Conservation (phyloP, 2,329 filamentous ascomycete species). For the Alternaria gansuensis region DNA sequence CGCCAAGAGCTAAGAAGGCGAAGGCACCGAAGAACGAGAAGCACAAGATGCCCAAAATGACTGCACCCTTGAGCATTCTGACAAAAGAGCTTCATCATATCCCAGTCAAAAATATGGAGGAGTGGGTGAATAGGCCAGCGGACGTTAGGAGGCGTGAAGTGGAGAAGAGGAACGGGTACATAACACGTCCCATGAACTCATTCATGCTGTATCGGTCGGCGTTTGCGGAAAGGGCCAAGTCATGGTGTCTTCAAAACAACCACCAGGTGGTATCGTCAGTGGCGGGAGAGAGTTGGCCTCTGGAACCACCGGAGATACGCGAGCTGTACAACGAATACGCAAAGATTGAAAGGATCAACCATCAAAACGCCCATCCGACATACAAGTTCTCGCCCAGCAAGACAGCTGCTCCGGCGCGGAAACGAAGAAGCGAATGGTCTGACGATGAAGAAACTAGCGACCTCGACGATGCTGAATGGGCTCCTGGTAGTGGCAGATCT, state of each 20-base stretch:
- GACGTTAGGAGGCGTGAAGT: constrained; percentile 74
- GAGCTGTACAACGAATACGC: constrained; percentile 82
- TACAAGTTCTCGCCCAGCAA: constrained; percentile 96
- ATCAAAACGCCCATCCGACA: constrained; percentile 82
- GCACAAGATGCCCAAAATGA: constrained; percentile 64
- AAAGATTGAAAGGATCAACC: constrained; percentile 81
- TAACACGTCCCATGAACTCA: constrained; percentile 94
- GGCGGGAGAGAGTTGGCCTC: constrained; percentile 85
- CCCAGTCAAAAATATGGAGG: constrained; percentile 78
- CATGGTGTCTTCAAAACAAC: constrained; percentile 83
- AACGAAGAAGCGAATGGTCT: constrained; percentile 58
- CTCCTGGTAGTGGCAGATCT: constrained; percentile 37
- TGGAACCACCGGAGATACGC: constrained; percentile 77
- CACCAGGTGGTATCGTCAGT: constrained; percentile 91
- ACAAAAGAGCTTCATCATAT: constrained; percentile 70
- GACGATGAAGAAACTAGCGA: constrained; percentile 56
- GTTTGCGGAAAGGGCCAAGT: constrained; percentile 86
- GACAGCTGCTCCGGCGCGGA: constrained; percentile 56
- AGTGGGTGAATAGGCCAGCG: constrained; percentile 76
- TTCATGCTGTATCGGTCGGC: constrained; percentile 98
- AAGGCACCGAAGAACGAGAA: constrained; percentile 57
- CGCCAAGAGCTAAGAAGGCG: constrained; percentile 55
- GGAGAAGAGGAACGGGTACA: constrained; percentile 75
- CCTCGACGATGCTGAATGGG: constrained; percentile 54
- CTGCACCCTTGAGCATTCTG: constrained; percentile 74